Evolutionary conservation across 352 stramenopile species (phyloP).

Genomic region (Peronospora belbahrii): DNA sequence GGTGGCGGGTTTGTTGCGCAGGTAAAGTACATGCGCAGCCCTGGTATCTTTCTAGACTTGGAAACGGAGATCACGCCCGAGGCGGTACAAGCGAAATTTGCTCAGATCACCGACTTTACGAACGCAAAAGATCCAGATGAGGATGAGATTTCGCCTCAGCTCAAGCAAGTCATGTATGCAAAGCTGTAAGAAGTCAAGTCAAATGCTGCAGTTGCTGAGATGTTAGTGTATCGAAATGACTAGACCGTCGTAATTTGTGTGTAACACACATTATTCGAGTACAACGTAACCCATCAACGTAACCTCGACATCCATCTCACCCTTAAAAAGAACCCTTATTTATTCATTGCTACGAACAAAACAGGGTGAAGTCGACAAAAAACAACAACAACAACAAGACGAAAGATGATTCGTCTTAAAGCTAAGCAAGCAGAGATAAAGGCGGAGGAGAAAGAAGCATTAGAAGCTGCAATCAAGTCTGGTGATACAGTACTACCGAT

Average conservation of each 20-base stretch:
- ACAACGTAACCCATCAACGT: background rate
- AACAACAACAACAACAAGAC: too few species aligned
- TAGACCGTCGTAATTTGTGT: constrained; percentile 12
- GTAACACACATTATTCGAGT: background rate
- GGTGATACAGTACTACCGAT: constrained; percentile 11
- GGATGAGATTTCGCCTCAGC: constrained; percentile 67
- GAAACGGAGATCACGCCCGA: constrained; percentile 68
- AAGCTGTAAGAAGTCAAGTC: constrained; percentile 47
- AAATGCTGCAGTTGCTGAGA: background rate
- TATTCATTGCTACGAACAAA: too few species aligned
- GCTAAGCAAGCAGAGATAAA: constrained; percentile 84
- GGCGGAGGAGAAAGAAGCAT: constrained; percentile 54
- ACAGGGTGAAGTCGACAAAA: too few species aligned
- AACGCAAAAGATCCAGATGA: constrained; percentile 67
- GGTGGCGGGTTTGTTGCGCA: constrained; percentile 76
- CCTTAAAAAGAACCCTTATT: too few species aligned
- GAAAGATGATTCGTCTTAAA: constrained; percentile 77
- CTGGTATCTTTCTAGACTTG: constrained; percentile 62
- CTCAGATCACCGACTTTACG: constrained; percentile 69
- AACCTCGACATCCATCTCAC: too few species aligned
- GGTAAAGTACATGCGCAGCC: constrained; percentile 74
- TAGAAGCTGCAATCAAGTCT: constrained; percentile 15
- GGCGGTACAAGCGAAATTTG: constrained; percentile 67
- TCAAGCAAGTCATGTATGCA: constrained; percentile 68
- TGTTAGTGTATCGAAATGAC: constrained; percentile 21